These are phyloP conservation scores for Pestalotiopsis sp. DNA, from an alignment of 2,329 filamentous ascomycete species.

Conservation along the genomic window DNA sequence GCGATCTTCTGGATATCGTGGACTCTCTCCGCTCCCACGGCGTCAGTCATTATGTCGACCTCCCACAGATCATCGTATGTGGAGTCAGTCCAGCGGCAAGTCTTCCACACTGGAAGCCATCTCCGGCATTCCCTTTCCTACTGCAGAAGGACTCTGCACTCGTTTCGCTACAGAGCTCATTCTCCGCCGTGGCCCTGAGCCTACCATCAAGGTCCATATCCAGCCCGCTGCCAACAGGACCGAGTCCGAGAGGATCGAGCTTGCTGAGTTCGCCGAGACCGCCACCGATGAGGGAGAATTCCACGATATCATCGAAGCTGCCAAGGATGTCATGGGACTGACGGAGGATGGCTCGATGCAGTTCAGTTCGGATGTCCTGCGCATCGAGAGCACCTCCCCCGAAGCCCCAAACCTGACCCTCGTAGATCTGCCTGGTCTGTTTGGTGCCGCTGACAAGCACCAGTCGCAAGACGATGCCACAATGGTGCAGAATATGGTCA, in stretches of 20 bases:
- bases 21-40: conserved; percentile 32
- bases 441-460: neutral
- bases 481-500: neutral
- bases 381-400: neutral
- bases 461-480: neutral
- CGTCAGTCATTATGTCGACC: conserved; percentile 31
- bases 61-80: conserved; percentile 46
- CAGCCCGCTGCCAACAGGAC: neutral
- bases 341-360: neutral
- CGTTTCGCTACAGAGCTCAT: neutral
- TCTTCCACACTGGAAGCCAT: conserved; percentile 43
- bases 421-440: neutral
- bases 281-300: neutral
- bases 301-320: neutral
- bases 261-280: neutral
- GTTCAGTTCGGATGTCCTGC: neutral
- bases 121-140: neutral
- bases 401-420: neutral
- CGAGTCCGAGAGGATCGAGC: neutral
- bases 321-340: neutral
- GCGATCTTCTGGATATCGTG: conserved; percentile 35
- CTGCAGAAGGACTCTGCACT: neutral
- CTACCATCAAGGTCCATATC: neutral
- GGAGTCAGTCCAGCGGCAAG: conserved; percentile 59
- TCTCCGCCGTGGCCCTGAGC: neutral